phyloP scores from a whole-genome alignment of 202 grass and related monocot genomes.

The Schoenoplectus tabernaemontani region DNA sequence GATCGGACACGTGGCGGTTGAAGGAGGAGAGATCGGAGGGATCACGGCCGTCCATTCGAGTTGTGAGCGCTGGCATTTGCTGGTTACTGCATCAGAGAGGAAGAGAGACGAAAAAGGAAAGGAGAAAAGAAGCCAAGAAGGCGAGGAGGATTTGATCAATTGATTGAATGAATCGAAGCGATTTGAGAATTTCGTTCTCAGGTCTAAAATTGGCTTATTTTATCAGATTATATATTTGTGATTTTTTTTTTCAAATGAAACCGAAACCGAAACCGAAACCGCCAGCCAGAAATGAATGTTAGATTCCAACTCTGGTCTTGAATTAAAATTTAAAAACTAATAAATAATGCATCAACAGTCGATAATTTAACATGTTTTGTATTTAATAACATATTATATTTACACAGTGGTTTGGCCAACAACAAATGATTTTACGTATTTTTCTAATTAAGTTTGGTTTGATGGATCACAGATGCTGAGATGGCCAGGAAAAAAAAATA shows the following conservation, averaged over 20 bases:
- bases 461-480: no score
- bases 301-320: neutral
- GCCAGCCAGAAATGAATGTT: neutral
- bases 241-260: neutral
- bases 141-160: neutral
- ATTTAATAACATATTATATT: no score
- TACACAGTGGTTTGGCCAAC: neutral
- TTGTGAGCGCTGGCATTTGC: slow-evolving; percentile 21
- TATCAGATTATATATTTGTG: neutral
- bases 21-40: slow-evolving; percentile 47
- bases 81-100: neutral
- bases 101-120: neutral
- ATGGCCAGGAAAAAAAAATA: no score
- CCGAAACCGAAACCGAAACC: neutral
- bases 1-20: slow-evolving; percentile 48
- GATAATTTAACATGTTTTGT: no score
- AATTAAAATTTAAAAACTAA: neutral
- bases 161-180: neutral
- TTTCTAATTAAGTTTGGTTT: no score
- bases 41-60: slow-evolving; percentile 3
- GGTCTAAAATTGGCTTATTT: slow-evolving; percentile 1
- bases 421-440: neutral
- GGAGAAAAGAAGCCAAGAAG: neutral
- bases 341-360: neutral
- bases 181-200: neutral